phyloP scores from a whole-genome alignment of 352 stramenopile species.

The Pythium utonaiense region DNA sequence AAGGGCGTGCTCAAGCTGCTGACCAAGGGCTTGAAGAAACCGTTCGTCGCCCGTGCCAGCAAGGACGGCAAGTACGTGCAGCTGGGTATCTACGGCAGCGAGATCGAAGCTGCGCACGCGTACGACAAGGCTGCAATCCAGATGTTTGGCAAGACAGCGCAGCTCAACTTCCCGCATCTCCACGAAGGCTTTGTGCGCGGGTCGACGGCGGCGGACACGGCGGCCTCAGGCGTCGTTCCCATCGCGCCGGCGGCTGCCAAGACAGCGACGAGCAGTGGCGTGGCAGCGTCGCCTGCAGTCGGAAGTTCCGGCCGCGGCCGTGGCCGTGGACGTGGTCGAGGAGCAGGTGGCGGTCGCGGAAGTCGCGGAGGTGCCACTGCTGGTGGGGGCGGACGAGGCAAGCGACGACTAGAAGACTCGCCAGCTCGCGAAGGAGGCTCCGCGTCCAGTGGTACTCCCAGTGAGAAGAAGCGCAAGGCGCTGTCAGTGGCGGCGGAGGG shows the following conservation, averaged over 20 bases:
- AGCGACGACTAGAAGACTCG: conserved; percentile 43
- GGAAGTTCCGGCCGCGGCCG: conserved; percentile 23
- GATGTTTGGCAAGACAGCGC: conserved; percentile 55
- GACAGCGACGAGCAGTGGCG: not conserved
- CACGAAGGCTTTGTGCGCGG: conserved; percentile 58
- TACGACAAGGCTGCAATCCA: conserved; percentile 77
- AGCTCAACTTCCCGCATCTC: conserved; percentile 81
- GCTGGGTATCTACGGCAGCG: conserved; percentile 64
- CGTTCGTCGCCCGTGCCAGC: conserved; percentile 73
- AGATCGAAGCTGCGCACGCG: conserved; percentile 77
- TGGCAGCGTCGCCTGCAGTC: conserved; percentile 2
- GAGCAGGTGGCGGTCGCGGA: conserved; percentile 20
- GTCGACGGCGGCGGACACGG: not conserved
- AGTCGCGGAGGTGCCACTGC: conserved; percentile 16
- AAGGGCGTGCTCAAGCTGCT: conserved; percentile 76
- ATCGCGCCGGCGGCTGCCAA: not conserved
- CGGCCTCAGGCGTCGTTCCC: not conserved
- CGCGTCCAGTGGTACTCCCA: not conserved
- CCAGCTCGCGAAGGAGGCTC: conserved; percentile 6
- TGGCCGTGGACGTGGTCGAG: conserved; percentile 36
- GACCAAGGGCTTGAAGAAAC: conserved; percentile 76
- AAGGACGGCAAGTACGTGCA: conserved; percentile 65
- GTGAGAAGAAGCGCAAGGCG: conserved; percentile 35
- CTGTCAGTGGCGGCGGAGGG: not conserved
- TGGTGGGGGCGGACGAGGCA: conserved; percentile 39